Conservation (phyloP, 2,329 filamentous ascomycete genomes). For the Cladosporium sp. region DNA sequence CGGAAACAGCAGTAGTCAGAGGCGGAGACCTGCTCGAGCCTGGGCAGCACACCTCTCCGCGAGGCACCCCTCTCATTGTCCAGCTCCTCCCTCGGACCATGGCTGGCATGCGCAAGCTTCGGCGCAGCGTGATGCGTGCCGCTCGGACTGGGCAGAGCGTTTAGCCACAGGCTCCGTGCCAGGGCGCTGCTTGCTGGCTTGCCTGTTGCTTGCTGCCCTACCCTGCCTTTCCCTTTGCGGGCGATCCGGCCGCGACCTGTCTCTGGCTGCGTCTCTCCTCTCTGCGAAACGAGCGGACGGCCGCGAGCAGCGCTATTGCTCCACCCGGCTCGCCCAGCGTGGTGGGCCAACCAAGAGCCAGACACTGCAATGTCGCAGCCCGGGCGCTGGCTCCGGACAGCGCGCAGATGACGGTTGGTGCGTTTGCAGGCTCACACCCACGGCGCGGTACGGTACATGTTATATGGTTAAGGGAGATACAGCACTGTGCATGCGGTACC, state of each 20-base stretch:
- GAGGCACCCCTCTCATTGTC: slow-evolving; percentile 1
- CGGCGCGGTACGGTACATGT: slow-evolving; percentile 8
- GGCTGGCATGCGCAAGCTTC: slow-evolving; percentile 9
- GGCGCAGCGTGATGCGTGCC: slow-evolving; percentile 8
- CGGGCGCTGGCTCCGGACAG: slow-evolving; percentile 1
- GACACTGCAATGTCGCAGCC: slow-evolving; percentile 12
- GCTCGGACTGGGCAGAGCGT: slow-evolving; percentile 11
- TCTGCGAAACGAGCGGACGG: slow-evolving; percentile 7
- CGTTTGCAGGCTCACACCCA: slow-evolving; percentile 9
- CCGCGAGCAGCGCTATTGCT: background rate
- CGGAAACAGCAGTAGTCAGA: background rate
- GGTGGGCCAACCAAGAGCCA: slow-evolving; percentile 11
- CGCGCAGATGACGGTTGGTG: slow-evolving; percentile 10
- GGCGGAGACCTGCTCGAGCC: background rate
- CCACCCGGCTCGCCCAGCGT: slow-evolving; percentile 7
- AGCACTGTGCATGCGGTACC: background rate
- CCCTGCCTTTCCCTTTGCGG: background rate
- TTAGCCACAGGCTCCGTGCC: slow-evolving; percentile 9
- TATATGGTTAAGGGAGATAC: background rate
- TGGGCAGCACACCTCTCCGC: background rate
- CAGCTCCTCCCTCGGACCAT: slow-evolving; percentile 5
- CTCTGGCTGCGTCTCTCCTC: background rate
- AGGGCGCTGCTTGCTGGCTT: background rate
- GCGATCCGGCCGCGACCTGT: slow-evolving; percentile 7
- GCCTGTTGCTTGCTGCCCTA: background rate